Evolutionary conservation across 345 rosid species (phyloP).

Genomic region (Gossypium longicalyx): DNA sequence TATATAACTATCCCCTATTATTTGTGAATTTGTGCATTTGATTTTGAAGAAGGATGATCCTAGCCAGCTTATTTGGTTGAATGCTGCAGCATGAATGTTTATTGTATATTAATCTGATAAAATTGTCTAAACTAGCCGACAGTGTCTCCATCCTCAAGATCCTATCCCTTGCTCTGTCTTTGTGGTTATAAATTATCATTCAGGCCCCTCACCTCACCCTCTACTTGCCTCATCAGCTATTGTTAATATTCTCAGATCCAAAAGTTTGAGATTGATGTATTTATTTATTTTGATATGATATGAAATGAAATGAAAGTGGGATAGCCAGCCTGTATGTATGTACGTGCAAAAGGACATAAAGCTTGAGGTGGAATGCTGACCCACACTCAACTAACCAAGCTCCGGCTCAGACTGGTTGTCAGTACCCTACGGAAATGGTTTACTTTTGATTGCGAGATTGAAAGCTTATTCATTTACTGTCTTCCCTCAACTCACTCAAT

Average conservation of each 20-base stretch:
- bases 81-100: not conserved
- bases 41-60: constrained; percentile 19
- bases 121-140: not conserved
- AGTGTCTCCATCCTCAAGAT: not conserved
- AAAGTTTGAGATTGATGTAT: not conserved
- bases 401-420: not conserved
- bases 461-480: too few relatives aligned
- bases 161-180: not conserved
- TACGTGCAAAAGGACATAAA: not conserved
- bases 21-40: constrained; percentile 25
- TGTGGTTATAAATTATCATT: not conserved
- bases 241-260: not conserved
- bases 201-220: too few relatives aligned
- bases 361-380: not conserved
- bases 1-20: not conserved
- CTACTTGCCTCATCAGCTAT: not conserved
- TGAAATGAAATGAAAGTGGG: not conserved
- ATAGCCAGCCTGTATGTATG: not conserved
- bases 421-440: not conserved
- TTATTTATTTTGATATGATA: not conserved
- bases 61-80: constrained; percentile 22
- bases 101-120: not conserved
- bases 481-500: too few relatives aligned
- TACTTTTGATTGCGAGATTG: not conserved
- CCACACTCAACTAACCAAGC: not conserved